Evolutionary conservation across 106 monocot genomes (phyloP), one percentile per base, ranked within the genome.

Genomic region (Hemerocallis citrina): DNA sequence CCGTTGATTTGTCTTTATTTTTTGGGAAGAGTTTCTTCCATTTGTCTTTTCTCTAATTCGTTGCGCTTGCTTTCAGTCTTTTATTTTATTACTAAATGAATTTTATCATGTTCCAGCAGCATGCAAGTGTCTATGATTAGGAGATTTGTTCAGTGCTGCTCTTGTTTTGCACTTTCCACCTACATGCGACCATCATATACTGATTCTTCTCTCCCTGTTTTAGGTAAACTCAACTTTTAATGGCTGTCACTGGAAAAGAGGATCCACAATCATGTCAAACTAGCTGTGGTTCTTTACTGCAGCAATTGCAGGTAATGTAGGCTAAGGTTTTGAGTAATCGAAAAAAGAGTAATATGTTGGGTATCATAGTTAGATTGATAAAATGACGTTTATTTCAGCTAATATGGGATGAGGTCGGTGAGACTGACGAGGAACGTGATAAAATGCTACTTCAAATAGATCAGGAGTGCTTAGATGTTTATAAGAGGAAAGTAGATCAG

Each of bases 381-480:
- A 16, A n/a, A 16, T 1, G 0, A 8, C 6, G 5, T 62, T 12
- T 38, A 0, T 44, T 70, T 63, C 73, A 82, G 82, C 43, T 74
- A 62, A 82, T 82, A 61, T 82, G 82, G 82, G 82, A 82, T 67
- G 82, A 82, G 31, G 82, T 82, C 50, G 82, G 82, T 41, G 82
- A 82, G 64, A 74, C 74, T 58, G 82, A 82, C 16, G 77, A 74
- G 49, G 74, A 82, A 57, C 72, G 82, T 33, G 77, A 82, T 45
- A 77, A 77, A 61, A 77, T 82, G 77, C 65, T 82, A 33, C 69
- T 82, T 61, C 77, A 82, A 55, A 35, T 82, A 20, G 82, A 82
- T 40, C 61, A 62, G 16, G 61, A 62, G 30, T 62, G 61, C 44
- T 44, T 62, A 17, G 61, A 62, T 40, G 61, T 82, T 30, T 82